Conservation (phyloP, 2,329 filamentous ascomycete species). For the Calonectria pauciramosa region DNA sequence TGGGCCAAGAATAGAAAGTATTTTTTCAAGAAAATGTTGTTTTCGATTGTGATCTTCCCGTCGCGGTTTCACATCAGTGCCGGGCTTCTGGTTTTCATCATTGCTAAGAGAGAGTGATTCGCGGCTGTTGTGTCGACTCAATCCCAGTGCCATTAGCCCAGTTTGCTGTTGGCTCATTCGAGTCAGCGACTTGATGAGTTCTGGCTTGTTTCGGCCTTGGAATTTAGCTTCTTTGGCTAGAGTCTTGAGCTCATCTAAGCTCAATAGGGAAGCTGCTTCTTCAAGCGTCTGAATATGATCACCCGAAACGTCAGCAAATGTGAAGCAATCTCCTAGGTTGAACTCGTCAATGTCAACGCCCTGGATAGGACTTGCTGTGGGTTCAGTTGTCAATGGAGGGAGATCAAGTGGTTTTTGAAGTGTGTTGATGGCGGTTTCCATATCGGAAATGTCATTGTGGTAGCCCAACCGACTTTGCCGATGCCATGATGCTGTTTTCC, state of each 20-base stretch:
- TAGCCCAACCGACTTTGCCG: conserved; percentile 83
- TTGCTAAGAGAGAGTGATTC: conserved; percentile 64
- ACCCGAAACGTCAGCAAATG: conserved; percentile 85
- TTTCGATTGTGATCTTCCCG: conserved; percentile 72
- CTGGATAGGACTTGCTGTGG: conserved; percentile 36
- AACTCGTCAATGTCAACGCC: conserved; percentile 57
- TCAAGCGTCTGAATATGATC: conserved; percentile 82
- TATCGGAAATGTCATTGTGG: conserved; percentile 84
- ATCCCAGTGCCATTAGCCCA: conserved; percentile 77
- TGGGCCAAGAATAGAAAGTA: conserved; percentile 81
- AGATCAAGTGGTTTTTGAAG: conserved; percentile 73
- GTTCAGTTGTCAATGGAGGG: conserved; percentile 54
- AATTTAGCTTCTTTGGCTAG: conserved; percentile 90
- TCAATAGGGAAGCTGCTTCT: conserved; percentile 84
- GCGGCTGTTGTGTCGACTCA: conserved; percentile 75
- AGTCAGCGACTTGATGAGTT: conserved; percentile 81
- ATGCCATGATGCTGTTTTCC: conserved; percentile 94
- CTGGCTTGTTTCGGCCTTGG: conserved; percentile 88
- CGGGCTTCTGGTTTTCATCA: conserved; percentile 51
- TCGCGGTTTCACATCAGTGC: conserved; percentile 33
- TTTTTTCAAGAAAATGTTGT: conserved; percentile 81
- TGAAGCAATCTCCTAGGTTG: conserved; percentile 70
- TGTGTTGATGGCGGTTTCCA: conserved; percentile 73
- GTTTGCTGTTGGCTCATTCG: conserved; percentile 80
- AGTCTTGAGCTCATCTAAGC: conserved; percentile 88